A percentile compares a stretch with the other conserved stretches of the same genome.
These are phyloP conservation scores for Syncephalastrum contaminatum DNA, from an alignment of 371 early-diverging fungal species.

Conservation along the genomic window DNA sequence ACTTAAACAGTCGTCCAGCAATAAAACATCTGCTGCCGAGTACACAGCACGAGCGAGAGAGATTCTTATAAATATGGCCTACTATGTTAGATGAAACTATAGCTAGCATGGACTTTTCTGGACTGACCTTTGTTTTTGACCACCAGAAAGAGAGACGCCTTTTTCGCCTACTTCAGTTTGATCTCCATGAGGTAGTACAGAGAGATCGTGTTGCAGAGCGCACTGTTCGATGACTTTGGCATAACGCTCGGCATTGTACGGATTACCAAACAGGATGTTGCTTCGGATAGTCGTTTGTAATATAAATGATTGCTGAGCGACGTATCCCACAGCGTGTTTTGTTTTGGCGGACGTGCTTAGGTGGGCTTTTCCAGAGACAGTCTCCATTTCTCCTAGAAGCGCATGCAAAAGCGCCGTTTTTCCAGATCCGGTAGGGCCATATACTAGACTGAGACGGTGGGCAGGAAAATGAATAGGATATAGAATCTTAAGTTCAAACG, in stretches of 20 bases:
- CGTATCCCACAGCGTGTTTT: slow-evolving; percentile 67
- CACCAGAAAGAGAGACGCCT: slow-evolving; percentile 66
- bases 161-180: slow-evolving; percentile 86
- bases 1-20: slow-evolving; percentile 79
- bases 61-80: slow-evolving; percentile 24
- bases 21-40: slow-evolving; percentile 58
- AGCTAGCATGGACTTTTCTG: neutral
- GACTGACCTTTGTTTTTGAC: slow-evolving; percentile 62
- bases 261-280: slow-evolving; percentile 83
- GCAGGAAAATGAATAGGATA: slow-evolving; percentile 54
- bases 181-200: slow-evolving; percentile 77
- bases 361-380: slow-evolving; percentile 40
- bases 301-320: slow-evolving; percentile 82
- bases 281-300: slow-evolving; percentile 79
- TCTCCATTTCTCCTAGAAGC: slow-evolving; percentile 70
- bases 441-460: slow-evolving; percentile 58
- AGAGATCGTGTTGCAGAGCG: slow-evolving; percentile 73
- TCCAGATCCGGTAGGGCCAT: slow-evolving; percentile 75
- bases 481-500: slow-evolving; percentile 24
- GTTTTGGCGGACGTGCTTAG: neutral
- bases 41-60: slow-evolving; percentile 78
- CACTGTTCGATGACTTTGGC: slow-evolving; percentile 63
- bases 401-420: slow-evolving; percentile 68
- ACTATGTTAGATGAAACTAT: neutral
- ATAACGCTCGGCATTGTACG: slow-evolving; percentile 65